Evolutionary conservation across 495 filamentous ascomycete genomes (phyloP).

Genomic region (Aspergillus nanangensis): DNA sequence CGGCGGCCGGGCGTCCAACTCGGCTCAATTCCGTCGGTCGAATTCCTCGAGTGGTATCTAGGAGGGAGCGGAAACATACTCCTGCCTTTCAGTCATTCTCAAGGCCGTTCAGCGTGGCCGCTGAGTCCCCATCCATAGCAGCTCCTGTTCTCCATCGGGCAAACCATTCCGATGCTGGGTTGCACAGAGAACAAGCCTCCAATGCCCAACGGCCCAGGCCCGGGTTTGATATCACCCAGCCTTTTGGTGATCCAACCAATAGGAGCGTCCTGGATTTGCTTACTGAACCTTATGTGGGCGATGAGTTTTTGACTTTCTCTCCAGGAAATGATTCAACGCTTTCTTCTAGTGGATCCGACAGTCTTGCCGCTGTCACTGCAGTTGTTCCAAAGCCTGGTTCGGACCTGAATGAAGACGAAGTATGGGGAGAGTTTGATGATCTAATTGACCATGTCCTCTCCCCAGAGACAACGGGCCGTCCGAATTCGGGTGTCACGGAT

Average conservation of each 20-base stretch:
- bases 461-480: slow-evolving; percentile 30
- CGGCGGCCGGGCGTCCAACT: slow-evolving; percentile 20
- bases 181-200: slow-evolving; percentile 11
- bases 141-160: slow-evolving; percentile 16
- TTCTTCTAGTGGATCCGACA: slow-evolving; percentile 66
- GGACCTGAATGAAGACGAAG: slow-evolving; percentile 72
- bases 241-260: slow-evolving; percentile 33
- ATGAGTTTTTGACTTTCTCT: slow-evolving; percentile 70
- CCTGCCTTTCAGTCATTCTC: slow-evolving; percentile 81
- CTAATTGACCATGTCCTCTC: slow-evolving; percentile 70
- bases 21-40: slow-evolving; percentile 78
- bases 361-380: slow-evolving; percentile 55
- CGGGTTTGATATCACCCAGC: slow-evolving; percentile 28
- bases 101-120: slow-evolving; percentile 63
- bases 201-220: slow-evolving; percentile 16
- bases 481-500: slow-evolving; percentile 8
- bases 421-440: slow-evolving; percentile 95
- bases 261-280: slow-evolving; percentile 32
- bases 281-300: slow-evolving; percentile 32
- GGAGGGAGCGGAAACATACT: slow-evolving; percentile 60
- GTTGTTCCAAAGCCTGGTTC: slow-evolving; percentile 54
- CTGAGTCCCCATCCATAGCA: slow-evolving; percentile 25
- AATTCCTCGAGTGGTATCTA: slow-evolving; percentile 81
- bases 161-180: slow-evolving; percentile 8
- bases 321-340: slow-evolving; percentile 64